Evolutionary conservation across 1,284 basidiomycete species (phyloP).

Genomic region (Microbotryomycetes sp.): DNA sequence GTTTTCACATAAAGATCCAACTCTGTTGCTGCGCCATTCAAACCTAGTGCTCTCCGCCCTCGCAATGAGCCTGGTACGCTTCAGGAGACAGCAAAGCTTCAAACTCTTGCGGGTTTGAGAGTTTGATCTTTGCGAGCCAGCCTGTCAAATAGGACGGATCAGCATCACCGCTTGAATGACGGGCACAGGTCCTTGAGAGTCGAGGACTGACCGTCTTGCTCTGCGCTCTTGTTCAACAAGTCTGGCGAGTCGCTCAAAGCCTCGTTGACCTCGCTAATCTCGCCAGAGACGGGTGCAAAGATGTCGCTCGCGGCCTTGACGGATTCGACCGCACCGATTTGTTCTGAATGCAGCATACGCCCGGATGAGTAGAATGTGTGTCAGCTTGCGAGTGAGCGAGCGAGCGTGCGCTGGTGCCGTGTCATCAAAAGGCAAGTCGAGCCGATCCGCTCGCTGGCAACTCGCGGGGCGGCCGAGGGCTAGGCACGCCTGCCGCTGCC

Average conservation of each 20-base stretch:
- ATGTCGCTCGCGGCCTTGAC: constrained; percentile 60
- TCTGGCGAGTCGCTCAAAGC: constrained; percentile 61
- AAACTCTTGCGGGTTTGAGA: constrained; percentile 70
- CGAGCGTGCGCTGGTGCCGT: too few relatives aligned
- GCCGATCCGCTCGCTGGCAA: too few relatives aligned
- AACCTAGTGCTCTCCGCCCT: constrained; percentile 39
- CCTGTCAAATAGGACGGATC: constrained; percentile 48
- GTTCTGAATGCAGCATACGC: constrained; percentile 50
- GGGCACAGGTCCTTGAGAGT: neutral
- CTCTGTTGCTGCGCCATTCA: too few relatives aligned
- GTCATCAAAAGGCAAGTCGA: too few relatives aligned
- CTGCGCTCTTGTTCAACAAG: constrained; percentile 82
- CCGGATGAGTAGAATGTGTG: neutral
- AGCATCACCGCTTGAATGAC: neutral
- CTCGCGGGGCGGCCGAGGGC: too few relatives aligned
- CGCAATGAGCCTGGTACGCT: constrained; percentile 68
- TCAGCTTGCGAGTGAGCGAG: neutral
- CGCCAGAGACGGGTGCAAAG: constrained; percentile 87
- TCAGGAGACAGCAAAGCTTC: constrained; percentile 66
- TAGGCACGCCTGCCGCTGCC: too few relatives aligned
- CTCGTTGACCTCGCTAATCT: constrained; percentile 71
- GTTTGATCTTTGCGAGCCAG: constrained; percentile 90
- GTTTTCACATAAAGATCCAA: too few relatives aligned
- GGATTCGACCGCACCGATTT: constrained; percentile 93
- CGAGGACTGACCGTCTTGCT: constrained; percentile 63